Conservation (phyloP, 2,329 filamentous ascomycete species). For the Alternaria sp. region DNA sequence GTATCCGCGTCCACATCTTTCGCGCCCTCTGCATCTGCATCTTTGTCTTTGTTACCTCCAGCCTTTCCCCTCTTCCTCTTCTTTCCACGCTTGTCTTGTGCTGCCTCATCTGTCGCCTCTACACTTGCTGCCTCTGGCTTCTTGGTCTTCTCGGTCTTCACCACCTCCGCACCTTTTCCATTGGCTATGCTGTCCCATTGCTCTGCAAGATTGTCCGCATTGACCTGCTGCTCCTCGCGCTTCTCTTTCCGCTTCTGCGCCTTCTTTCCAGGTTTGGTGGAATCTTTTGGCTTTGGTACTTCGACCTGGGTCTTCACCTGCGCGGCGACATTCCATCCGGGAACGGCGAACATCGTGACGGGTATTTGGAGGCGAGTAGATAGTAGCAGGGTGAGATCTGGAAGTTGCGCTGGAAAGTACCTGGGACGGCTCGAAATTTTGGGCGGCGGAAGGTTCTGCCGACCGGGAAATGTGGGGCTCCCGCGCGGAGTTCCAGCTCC, state of each 20-base stretch:
- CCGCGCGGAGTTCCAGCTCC: slow-evolving; percentile 20
- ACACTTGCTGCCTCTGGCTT: slow-evolving; percentile 67
- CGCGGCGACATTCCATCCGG: slow-evolving; percentile 85
- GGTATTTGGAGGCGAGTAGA: neutral
- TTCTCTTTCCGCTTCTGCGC: slow-evolving; percentile 63
- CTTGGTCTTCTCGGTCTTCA: slow-evolving; percentile 48
- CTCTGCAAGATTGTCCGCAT: slow-evolving; percentile 68
- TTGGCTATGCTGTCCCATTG: slow-evolving; percentile 44
- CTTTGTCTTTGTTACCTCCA: slow-evolving; percentile 27
- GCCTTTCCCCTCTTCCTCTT: slow-evolving; percentile 41
- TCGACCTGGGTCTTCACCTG: slow-evolving; percentile 74
- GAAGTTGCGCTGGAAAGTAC: neutral
- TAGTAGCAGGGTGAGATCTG: neutral
- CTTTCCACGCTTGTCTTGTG: slow-evolving; percentile 46
- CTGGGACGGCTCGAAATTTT: slow-evolving; percentile 20
- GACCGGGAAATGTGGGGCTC: slow-evolving; percentile 24
- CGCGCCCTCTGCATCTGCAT: slow-evolving; percentile 32
- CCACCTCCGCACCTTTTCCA: slow-evolving; percentile 55
- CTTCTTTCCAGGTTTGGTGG: slow-evolving; percentile 56
- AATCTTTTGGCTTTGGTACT: slow-evolving; percentile 41
- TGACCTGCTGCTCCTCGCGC: slow-evolving; percentile 75
- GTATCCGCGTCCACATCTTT: slow-evolving; percentile 22
- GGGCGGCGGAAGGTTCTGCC: slow-evolving; percentile 25
- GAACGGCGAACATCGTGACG: slow-evolving; percentile 81
- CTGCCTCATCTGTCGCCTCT: slow-evolving; percentile 33